phyloP scores from a whole-genome alignment of 225 moss, liverwort and hornwort genomes.

The Physcomitrellopsis africana region DNA sequence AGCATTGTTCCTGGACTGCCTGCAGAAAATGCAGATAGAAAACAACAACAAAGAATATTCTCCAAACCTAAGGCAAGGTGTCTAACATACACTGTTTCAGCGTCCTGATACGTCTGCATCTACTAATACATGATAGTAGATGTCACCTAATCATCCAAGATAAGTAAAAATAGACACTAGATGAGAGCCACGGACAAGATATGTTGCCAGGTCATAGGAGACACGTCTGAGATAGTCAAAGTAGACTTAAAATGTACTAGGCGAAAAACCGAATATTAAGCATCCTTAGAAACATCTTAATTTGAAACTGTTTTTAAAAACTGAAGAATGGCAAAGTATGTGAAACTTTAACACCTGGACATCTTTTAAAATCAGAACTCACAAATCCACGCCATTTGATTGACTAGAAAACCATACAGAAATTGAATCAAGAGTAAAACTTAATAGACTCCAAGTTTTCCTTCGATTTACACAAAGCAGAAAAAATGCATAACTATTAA shows the following conservation, averaged over 20 bases:
- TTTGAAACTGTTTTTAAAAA: background rate
- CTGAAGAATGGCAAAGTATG: background rate
- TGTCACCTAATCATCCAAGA: background rate
- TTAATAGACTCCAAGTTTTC: background rate
- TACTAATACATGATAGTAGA: constrained; percentile 16
- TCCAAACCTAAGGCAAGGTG: background rate
- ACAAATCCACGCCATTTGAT: background rate
- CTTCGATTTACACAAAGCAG: background rate
- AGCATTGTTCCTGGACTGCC: background rate
- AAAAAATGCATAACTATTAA: background rate
- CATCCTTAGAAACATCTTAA: background rate
- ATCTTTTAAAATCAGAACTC: background rate
- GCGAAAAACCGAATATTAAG: background rate
- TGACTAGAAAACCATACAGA: background rate
- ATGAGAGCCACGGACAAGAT: background rate
- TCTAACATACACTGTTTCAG: background rate
- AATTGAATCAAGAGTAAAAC: background rate
- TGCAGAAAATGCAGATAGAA: constrained; percentile 16
- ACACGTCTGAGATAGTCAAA: background rate
- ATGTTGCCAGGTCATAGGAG: background rate
- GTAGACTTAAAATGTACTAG: background rate
- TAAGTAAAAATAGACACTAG: constrained; percentile 8
- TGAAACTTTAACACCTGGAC: background rate
- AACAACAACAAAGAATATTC: background rate
- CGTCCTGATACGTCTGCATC: background rate